These are phyloP conservation scores for Elaeis guineensis DNA, from an alignment of 176 grass and related monocot species.

Conservation along the genomic window DNA sequence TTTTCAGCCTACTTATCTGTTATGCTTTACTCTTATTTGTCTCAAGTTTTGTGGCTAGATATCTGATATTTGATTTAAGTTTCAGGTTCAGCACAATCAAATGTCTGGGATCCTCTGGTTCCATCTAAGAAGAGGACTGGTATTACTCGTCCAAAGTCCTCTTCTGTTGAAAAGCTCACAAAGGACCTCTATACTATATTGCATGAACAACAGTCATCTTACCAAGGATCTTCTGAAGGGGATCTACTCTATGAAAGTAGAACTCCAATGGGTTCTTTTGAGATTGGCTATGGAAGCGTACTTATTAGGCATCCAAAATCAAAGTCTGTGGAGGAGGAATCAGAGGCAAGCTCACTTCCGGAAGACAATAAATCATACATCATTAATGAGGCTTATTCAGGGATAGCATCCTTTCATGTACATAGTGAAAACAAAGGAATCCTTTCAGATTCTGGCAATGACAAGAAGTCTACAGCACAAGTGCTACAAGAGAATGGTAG, in stretches of 20 bases:
- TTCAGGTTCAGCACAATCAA: conserved; percentile 35
- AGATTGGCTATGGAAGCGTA: conserved; percentile 44
- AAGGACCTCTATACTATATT: conserved; percentile 41
- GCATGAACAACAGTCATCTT: conserved; percentile 34
- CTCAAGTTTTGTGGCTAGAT: no score
- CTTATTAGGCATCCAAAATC: conserved; percentile 31
- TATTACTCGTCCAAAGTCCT: conserved; percentile 27
- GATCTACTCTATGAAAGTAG: conserved; percentile 33
- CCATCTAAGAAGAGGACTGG: conserved; percentile 36
- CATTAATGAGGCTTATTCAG: conserved; percentile 55
- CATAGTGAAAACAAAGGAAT: conserved; percentile 36
- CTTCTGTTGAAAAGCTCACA: conserved; percentile 36
- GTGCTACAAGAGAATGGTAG: conserved; percentile 20
- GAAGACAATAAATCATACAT: conserved; percentile 47
- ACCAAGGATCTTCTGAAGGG: conserved; percentile 15
- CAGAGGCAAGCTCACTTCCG: conserved; percentile 48
- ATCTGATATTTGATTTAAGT: conserved; percentile 2
- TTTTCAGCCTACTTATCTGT: no score
- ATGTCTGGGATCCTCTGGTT: conserved; percentile 23
- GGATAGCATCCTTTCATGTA: conserved; percentile 28
- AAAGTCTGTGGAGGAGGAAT: conserved; percentile 34
- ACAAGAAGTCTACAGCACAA: conserved; percentile 19
- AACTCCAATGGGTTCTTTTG: conserved; percentile 20
- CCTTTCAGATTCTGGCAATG: conserved; percentile 19
- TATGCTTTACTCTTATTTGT: no score